A percentile compares a stretch with the other conserved stretches of the same genome.
These are phyloP conservation scores for Solanum hybrid DNA, from an alignment of 305 asterid species.

Conservation along the genomic window DNA sequence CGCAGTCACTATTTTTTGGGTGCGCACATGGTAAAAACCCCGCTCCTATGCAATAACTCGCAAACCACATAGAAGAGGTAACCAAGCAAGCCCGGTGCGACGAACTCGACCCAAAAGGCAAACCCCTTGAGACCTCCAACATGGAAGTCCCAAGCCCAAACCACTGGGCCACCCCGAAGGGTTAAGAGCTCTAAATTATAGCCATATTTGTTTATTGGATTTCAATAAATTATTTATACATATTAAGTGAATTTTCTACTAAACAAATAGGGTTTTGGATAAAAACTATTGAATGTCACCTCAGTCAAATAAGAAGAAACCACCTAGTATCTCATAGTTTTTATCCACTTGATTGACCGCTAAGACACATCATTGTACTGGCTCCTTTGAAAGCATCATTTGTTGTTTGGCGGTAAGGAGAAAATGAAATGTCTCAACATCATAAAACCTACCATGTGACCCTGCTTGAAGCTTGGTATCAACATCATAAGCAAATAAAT, in stretches of 20 bases:
- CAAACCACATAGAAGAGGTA: no score
- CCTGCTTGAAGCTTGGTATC: not conserved
- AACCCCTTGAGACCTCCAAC: no score
- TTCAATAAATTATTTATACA: not conserved
- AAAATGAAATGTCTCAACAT: conserved; percentile 4
- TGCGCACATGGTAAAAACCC: no score
- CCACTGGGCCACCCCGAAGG: no score
- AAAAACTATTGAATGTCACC: not conserved
- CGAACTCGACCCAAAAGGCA: no score
- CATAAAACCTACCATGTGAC: conserved; percentile 10
- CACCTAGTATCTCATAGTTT: not conserved
- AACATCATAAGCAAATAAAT: conserved; percentile 1
- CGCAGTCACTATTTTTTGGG: fast-evolving
- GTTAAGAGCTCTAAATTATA: not conserved
- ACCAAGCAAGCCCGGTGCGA: no score
- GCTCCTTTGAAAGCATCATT: not conserved
- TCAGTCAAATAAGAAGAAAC: not conserved
- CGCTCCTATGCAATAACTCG: no score
- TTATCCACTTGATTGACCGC: not conserved
- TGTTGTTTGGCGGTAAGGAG: not conserved
- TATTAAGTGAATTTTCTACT: not conserved
- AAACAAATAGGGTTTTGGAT: not conserved
- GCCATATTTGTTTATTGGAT: not conserved
- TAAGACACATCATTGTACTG: not conserved
- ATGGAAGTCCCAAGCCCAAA: no score